phyloP scores from a whole-genome alignment of 371 early-diverging fungal genomes.

The Fennellomyces sp. region DNA sequence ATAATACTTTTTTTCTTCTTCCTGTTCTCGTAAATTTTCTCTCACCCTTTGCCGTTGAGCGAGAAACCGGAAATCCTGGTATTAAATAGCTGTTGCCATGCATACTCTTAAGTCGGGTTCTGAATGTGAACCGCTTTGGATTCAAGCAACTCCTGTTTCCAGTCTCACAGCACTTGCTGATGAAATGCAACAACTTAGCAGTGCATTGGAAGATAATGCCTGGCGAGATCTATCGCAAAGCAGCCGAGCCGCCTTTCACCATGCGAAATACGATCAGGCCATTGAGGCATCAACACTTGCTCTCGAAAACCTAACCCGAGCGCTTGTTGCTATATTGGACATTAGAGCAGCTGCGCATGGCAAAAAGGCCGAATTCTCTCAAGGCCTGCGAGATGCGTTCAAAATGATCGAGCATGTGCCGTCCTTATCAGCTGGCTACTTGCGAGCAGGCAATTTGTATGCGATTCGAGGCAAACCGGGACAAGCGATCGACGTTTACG shows the following conservation, averaged over 20 bases:
- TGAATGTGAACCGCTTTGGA: background rate
- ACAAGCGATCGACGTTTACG: constrained; percentile 4
- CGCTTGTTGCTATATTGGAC: background rate
- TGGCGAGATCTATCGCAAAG: background rate
- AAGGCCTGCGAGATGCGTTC: constrained; percentile 6
- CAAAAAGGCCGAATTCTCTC: background rate
- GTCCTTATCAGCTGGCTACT: background rate
- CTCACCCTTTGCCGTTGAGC: too few species aligned
- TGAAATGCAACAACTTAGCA: constrained; percentile 3
- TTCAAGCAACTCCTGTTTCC: background rate
- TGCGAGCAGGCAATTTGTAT: constrained; percentile 7
- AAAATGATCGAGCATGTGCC: constrained; percentile 7
- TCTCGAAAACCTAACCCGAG: background rate
- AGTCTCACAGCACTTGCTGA: background rate
- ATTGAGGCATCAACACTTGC: background rate
- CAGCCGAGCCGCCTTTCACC: background rate
- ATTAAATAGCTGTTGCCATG: background rate
- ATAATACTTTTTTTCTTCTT: background rate
- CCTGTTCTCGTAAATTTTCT: background rate
- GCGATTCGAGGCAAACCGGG: constrained; percentile 6
- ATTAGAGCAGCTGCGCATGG: constrained; percentile 3
- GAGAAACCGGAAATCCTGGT: too few species aligned
- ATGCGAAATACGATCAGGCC: constrained; percentile 2
- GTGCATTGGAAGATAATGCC: background rate
- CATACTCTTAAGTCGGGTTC: background rate